phyloP scores from a whole-genome alignment of 2,329 filamentous ascomycete genomes.

The Xylariaceae sp. region DNA sequence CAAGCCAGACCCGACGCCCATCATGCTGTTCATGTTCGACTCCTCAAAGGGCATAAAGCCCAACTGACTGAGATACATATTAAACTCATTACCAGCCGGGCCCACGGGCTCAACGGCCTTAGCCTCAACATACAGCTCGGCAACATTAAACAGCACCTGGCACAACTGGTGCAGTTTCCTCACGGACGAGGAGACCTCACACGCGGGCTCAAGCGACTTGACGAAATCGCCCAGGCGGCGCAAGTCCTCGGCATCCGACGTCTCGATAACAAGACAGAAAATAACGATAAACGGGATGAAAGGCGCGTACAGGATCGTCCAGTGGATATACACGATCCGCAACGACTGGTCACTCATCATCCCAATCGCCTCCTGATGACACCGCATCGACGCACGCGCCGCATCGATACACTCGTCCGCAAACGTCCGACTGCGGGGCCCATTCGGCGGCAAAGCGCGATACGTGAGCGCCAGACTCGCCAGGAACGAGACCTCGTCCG shows the following conservation, averaged over 20 bases:
- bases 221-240: conserved; percentile 47
- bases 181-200: conserved; percentile 43
- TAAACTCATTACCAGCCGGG: conserved; percentile 30
- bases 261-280: conserved; percentile 47
- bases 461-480: conserved; percentile 41
- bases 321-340: conserved; percentile 41
- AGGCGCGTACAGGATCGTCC: conserved; percentile 45
- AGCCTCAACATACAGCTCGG: conserved; percentile 53
- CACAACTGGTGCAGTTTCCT: conserved; percentile 53
- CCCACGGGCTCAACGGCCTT: conserved; percentile 36
- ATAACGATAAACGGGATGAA: conserved; percentile 51
- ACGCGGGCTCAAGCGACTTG: conserved; percentile 45
- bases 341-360: conserved; percentile 35
- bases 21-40: background rate
- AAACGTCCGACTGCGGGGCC: conserved; percentile 33
- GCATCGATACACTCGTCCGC: conserved; percentile 39
- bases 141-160: conserved; percentile 53
- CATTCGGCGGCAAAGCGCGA: conserved; percentile 36
- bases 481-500: conserved; percentile 40
- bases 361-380: conserved; percentile 39
- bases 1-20: conserved; percentile 2
- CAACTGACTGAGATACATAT: conserved; percentile 32
- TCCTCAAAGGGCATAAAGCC: conserved; percentile 31
- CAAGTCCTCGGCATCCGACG: conserved; percentile 38
- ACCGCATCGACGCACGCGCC: conserved; percentile 38